Base-by-base conservation (phyloP, 2,329 filamentous ascomycete species). In the Colletotrichum eremochloae region DNA sequence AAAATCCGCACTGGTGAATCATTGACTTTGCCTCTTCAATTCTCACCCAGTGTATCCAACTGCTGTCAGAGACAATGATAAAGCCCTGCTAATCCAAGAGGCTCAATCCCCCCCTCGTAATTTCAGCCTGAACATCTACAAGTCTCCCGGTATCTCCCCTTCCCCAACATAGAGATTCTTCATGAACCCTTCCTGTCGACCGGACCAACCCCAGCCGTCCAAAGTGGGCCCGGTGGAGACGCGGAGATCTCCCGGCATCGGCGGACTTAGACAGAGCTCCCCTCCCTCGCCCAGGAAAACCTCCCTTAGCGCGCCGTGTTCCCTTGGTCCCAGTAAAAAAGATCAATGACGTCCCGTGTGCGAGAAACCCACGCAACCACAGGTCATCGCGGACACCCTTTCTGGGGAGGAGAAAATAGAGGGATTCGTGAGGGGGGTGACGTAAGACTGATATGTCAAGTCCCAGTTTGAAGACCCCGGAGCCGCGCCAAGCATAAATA, bases 211-310 rank as follows among this genome's bases (percentile, higher is more conserved):
- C n/a, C 44, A n/a, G 38, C 48, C 29, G 38, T 18, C 38, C 38
- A 38, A 64, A 46, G 62, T 64, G 62, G 50, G 14, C 8, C 62
- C 36, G 29, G 50, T 64, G 38, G 24, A 7, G 55, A 31, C 38
- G 36, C 66, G 69, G 69, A 72, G 69, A 72, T 69, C 29, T 72
- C 66, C 66, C 69, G 69, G 69, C 66, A 64, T 72, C 36, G 60
- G 53, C 53, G 48, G 31, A 44, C 61, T 24, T 36, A 62, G 29
- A n/a, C 20, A 31, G n/a, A 63, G 44, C 29, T 40, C 38, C 9
- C 38, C n/a, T n/a, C 9, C 6, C 2, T 44, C 44, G 12, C 24
- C 68, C 68, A 24, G 24, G 24, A 24, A 24, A 24, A 24, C 24
- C 24, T 24, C 24, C 24, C 1, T 24, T 24, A 24, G 24, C 24